A percentile compares a stretch with the other conserved stretches of the same genome.
phyloP scores from a whole-genome alignment of 1,139 yeast species.

The Groenewaldozyma auringiensis region DNA sequence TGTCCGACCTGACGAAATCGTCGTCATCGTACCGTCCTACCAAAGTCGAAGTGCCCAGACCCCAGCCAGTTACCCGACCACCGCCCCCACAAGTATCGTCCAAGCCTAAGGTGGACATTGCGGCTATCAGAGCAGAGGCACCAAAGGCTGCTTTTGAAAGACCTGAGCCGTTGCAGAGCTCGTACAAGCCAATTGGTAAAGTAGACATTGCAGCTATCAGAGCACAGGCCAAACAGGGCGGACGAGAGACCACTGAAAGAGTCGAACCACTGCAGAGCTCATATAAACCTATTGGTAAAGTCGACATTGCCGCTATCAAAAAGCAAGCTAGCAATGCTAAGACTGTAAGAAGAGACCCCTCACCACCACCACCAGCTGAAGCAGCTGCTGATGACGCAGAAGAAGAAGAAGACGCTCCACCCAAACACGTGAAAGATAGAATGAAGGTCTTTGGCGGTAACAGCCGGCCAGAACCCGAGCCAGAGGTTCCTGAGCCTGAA shows the following conservation, averaged over 20 bases:
- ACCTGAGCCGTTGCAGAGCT: slow-evolving; percentile 37
- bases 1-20: slow-evolving; percentile 34
- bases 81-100: not conserved
- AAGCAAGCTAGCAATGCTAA: slow-evolving; percentile 33
- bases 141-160: slow-evolving; percentile 13
- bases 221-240: slow-evolving; percentile 30
- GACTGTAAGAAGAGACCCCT: slow-evolving; percentile 11
- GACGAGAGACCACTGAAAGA: slow-evolving; percentile 16
- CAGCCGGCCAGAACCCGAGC: slow-evolving; percentile 3
- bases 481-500: slow-evolving; percentile 14
- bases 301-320: slow-evolving; percentile 42
- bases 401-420: slow-evolving; percentile 45
- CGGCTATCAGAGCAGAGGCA: slow-evolving; percentile 29
- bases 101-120: slow-evolving; percentile 36
- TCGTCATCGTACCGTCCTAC: slow-evolving; percentile 70
- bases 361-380: slow-evolving; percentile 6
- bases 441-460: slow-evolving; percentile 23
- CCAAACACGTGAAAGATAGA: slow-evolving; percentile 39
- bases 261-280: slow-evolving; percentile 23
- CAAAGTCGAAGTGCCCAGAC: slow-evolving; percentile 6
- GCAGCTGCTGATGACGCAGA: slow-evolving; percentile 43
- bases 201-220: slow-evolving; percentile 43
- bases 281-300: slow-evolving; percentile 54
- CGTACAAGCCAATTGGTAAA: slow-evolving; percentile 52
- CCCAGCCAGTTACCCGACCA: slow-evolving; percentile 1